These are phyloP conservation scores for Aeschynomene evenia DNA, from an alignment of 306 rosid genomes.

Conservation along the genomic window DNA sequence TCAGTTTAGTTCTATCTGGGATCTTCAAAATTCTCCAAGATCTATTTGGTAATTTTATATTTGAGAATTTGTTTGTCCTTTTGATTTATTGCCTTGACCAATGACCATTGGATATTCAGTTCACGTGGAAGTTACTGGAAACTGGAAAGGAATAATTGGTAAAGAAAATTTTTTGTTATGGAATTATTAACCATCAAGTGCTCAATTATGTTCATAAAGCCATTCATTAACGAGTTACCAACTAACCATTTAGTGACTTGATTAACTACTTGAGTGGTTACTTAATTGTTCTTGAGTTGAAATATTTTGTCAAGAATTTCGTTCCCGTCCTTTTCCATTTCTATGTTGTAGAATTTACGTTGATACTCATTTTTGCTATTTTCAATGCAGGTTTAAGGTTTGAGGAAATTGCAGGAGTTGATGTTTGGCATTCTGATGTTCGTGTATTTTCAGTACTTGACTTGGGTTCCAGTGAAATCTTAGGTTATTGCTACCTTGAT, in stretches of 20 bases:
- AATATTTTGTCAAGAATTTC: not conserved
- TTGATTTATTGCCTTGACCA: constrained; percentile 15
- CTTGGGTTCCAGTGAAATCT: constrained; percentile 70
- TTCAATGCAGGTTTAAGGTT: constrained; percentile 69
- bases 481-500: constrained; percentile 92
- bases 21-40: constrained; percentile 88
- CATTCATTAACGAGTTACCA: not conserved
- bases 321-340: not conserved
- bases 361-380: constrained; percentile 25
- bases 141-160: not conserved
- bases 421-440: constrained; percentile 91
- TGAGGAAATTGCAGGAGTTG: constrained; percentile 73
- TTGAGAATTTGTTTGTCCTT: constrained; percentile 21
- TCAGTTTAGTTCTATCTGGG: constrained; percentile 85
- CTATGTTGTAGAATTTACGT: not conserved
- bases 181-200: constrained; percentile 13
- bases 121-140: constrained; percentile 14
- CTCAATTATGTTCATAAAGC: not conserved
- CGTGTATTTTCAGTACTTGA: constrained; percentile 69
- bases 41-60: constrained; percentile 67
- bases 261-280: not conserved
- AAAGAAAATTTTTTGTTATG: not conserved
- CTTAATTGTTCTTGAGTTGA: not conserved
- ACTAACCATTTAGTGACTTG: not conserved
- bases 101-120: not conserved